Conservation (phyloP, 176 grass and related monocot genomes). For the Oryza punctata region DNA sequence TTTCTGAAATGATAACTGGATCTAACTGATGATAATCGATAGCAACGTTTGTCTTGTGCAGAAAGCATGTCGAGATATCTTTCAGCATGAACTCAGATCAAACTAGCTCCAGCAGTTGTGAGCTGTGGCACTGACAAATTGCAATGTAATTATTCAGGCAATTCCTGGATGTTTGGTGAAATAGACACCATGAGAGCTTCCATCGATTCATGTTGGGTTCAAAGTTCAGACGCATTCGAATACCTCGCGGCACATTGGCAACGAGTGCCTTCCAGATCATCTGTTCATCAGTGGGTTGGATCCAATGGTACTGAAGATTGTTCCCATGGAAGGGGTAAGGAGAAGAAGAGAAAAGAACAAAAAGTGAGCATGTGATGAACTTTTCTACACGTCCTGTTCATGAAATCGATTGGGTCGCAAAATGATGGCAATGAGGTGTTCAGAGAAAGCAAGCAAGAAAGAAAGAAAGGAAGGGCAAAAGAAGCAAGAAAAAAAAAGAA, state of each 20-base stretch:
- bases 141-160: not conserved
- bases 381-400: not conserved
- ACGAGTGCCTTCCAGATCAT: constrained; percentile 7
- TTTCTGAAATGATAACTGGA: not conserved
- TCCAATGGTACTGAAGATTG: not conserved
- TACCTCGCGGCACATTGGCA: not conserved
- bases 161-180: not conserved
- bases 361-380: not conserved
- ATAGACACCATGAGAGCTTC: constrained; percentile 10
- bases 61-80: not conserved
- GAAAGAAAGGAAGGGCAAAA: too few species aligned
- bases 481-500: not conserved
- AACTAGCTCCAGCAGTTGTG: not conserved
- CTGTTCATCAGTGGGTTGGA: not conserved
- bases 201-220: constrained; percentile 14
- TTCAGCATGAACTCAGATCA: not conserved
- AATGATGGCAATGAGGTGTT: not conserved
- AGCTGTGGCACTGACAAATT: not conserved
- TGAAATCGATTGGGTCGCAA: constrained; percentile 1
- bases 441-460: not conserved
- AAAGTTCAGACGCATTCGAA: not conserved
- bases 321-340: not conserved
- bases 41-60: not conserved
- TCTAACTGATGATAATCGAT: not conserved
- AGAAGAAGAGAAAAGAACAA: not conserved